These are phyloP conservation scores for Jimgerdemannia flammicorona DNA, from an alignment of 192 early-diverging fungal genomes.

Conservation along the genomic window DNA sequence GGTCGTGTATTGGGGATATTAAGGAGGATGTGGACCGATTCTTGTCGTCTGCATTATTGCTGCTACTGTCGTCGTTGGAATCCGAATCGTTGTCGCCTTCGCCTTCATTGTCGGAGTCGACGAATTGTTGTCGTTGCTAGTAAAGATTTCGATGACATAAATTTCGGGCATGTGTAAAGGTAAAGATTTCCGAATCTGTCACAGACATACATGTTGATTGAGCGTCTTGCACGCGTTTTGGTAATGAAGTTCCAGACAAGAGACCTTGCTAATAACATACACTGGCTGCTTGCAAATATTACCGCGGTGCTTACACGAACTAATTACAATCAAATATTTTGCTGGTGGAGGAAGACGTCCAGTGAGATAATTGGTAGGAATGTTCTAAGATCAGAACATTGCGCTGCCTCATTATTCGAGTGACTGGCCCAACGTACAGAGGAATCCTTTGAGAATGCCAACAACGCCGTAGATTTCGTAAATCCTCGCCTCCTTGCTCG, in stretches of 20 bases:
- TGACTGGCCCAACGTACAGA: not conserved
- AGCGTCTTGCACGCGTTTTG: conserved; percentile 18
- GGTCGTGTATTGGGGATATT: not conserved
- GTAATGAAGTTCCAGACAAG: conserved; percentile 30
- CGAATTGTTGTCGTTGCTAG: not conserved
- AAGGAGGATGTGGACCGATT: not conserved
- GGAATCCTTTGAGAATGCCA: conserved; percentile 21
- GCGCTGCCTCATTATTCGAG: not conserved
- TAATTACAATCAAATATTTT: conserved; percentile 32
- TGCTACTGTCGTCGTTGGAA: not conserved
- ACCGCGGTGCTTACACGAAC: conserved; percentile 29
- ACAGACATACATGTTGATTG: conserved; percentile 10
- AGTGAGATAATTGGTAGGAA: not conserved
- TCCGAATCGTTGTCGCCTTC: not conserved
- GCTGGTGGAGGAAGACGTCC: not conserved
- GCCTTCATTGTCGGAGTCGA: conserved; percentile 1
- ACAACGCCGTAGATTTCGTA: conserved; percentile 25
- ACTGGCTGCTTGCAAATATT: conserved; percentile 34
- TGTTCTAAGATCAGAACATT: not conserved
- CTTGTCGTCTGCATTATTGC: not conserved
- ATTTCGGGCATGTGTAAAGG: not conserved
- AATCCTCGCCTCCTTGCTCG: not conserved
- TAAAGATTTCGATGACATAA: not conserved
- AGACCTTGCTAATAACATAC: conserved; percentile 33
- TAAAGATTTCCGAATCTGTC: not conserved